A percentile compares a stretch with the other conserved stretches of the same genome.
Conservation (phyloP, 1,139 yeast genomes). For the Tardiomyces digboiensis region DNA sequence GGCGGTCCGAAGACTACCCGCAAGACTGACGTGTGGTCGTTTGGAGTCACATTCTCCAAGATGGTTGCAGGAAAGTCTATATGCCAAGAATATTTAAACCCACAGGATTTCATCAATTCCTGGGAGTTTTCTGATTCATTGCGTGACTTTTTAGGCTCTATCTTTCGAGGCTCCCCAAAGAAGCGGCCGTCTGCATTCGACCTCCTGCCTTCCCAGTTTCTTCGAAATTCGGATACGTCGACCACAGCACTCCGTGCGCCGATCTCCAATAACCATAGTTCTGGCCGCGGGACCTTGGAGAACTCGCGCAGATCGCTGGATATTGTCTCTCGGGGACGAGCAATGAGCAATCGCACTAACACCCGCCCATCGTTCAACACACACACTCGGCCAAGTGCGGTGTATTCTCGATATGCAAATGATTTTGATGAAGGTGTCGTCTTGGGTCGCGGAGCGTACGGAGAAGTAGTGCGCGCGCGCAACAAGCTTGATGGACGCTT, state of each 20-base stretch:
- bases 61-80: conserved; percentile 59
- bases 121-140: conserved; percentile 45
- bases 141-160: conserved; percentile 53
- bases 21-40: conserved; percentile 88
- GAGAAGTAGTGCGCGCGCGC: conserved; percentile 93
- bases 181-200: conserved; percentile 80
- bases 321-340: neutral
- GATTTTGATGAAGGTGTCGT: conserved; percentile 93
- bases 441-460: conserved; percentile 95
- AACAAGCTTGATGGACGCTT: conserved; percentile 89
- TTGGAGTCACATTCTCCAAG: conserved; percentile 72
- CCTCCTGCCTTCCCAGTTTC: conserved; percentile 68
- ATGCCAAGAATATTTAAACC: conserved; percentile 44
- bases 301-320: neutral
- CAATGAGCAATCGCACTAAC: neutral
- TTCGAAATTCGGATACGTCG: conserved; percentile 38
- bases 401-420: conserved; percentile 51
- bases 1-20: conserved; percentile 40
- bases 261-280: neutral
- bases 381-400: conserved; percentile 1
- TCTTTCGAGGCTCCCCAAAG: conserved; percentile 57
- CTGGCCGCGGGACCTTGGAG: neutral
- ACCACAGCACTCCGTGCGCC: neutral
- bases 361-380: neutral
- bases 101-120: conserved; percentile 48